Percentiles rank a stretch among this genome's conserved stretches.
Conservation (phyloP, 495 filamentous ascomycete genomes). For the Penicillium dipodomyicola region DNA sequence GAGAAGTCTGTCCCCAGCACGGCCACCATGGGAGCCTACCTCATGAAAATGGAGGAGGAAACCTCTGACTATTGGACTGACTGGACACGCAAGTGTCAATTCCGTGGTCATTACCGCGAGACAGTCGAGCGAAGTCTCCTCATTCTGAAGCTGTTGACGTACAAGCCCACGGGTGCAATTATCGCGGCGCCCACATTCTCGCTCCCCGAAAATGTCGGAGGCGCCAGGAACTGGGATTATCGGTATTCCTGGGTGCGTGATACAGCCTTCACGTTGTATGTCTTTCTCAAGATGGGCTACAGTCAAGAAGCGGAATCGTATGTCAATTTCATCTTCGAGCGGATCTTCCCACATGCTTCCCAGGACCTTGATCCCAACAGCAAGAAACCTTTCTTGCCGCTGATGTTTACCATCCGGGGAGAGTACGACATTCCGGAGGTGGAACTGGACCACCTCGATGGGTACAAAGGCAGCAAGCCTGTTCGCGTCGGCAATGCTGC, state of each 20-base stretch:
- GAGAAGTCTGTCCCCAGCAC: conserved; percentile 42
- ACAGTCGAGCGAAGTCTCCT: conserved; percentile 65
- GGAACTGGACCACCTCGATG: conserved; percentile 63
- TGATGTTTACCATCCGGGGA: conserved; percentile 75
- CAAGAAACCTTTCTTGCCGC: conserved; percentile 54
- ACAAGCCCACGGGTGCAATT: conserved; percentile 58
- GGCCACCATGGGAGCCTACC: conserved; percentile 49
- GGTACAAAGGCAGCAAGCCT: conserved; percentile 63
- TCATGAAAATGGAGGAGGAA: conserved; percentile 60
- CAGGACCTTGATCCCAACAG: conserved; percentile 42
- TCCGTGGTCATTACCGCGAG: conserved; percentile 68
- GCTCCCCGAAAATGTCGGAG: conserved; percentile 69
- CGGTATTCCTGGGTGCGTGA: conserved; percentile 74
- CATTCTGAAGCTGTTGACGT: conserved; percentile 70
- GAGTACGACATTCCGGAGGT: conserved; percentile 68
- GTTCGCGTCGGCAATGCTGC: conserved; percentile 75
- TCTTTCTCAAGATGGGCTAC: conserved; percentile 70
- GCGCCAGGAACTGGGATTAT: conserved; percentile 75
- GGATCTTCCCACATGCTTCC: conserved; percentile 47
- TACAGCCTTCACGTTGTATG: conserved; percentile 72
- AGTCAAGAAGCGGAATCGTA: conserved; percentile 71
- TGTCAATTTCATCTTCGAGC: conserved; percentile 70
- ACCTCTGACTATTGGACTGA: conserved; percentile 67
- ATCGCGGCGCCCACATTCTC: conserved; percentile 61
- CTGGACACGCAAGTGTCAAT: conserved; percentile 66